Percentiles rank a stretch among this genome's conserved stretches.
These are phyloP conservation scores for Xylaria curta DNA, from an alignment of 495 filamentous ascomycete genomes.

Conservation along the genomic window DNA sequence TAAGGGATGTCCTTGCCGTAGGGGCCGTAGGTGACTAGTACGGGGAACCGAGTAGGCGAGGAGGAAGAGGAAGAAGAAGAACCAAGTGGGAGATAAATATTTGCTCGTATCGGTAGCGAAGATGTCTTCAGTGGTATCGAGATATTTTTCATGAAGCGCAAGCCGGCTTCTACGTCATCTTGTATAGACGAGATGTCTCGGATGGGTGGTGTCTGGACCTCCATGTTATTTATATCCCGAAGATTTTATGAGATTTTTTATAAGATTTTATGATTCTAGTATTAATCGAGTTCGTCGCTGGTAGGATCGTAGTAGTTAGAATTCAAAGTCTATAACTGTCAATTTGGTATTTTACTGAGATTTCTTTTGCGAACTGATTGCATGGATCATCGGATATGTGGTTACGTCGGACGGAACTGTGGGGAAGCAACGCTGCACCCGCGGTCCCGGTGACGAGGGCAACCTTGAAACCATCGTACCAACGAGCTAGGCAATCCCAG, in stretches of 20 bases:
- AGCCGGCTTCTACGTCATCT: conserved; percentile 25
- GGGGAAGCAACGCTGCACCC: neutral
- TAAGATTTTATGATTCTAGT: neutral
- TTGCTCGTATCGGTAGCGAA: conserved; percentile 39
- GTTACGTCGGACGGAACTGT: conserved; percentile 1
- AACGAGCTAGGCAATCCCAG: neutral
- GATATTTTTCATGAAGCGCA: conserved; percentile 37
- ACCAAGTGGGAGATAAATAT: conserved; percentile 40
- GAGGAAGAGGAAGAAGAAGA: neutral
- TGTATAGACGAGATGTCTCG: conserved; percentile 30
- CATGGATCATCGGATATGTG: neutral
- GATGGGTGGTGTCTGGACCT: conserved; percentile 33
- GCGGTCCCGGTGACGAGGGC: neutral
- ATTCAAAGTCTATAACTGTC: neutral
- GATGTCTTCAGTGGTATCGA: conserved; percentile 40
- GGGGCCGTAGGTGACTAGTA: conserved; percentile 64
- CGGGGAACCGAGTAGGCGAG: conserved; percentile 42
- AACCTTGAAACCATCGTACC: neutral
- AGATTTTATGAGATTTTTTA: neutral
- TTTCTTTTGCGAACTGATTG: neutral
- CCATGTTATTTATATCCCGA: neutral
- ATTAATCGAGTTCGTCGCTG: neutral
- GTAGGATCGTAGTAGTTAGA: neutral
- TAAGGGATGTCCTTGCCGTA: conserved; percentile 71
- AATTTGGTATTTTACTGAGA: neutral